phyloP scores from a whole-genome alignment of 768 basidiomycete genomes.

The Scleroderma bovista region DNA sequence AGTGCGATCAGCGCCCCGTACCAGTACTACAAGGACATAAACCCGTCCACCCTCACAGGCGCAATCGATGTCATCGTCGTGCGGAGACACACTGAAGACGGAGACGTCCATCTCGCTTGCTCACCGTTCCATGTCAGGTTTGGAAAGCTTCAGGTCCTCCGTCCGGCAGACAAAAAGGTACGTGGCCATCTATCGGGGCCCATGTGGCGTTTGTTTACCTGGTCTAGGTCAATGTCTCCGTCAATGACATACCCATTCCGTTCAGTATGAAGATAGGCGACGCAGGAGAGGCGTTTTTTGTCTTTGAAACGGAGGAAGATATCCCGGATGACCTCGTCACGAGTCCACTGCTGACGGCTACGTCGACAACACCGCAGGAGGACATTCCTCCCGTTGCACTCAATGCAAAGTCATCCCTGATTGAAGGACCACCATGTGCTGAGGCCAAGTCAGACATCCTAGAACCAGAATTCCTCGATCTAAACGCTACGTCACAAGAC shows the following conservation, averaged over 20 bases:
- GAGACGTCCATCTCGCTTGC: constrained; percentile 70
- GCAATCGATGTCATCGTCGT: constrained; percentile 99
- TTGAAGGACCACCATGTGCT: not conserved
- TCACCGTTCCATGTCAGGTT: constrained; percentile 98
- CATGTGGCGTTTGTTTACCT: not conserved
- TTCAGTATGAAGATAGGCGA: constrained; percentile 99
- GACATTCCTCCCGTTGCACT: constrained; percentile 22
- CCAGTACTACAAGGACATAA: constrained; percentile 90
- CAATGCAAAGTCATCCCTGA: constrained; percentile 6
- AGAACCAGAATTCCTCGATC: constrained; percentile 83
- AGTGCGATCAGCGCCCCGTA: constrained; percentile 82
- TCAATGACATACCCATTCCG: constrained; percentile 83
- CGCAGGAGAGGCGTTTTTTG: constrained; percentile 97
- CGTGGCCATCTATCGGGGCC: constrained; percentile 5
- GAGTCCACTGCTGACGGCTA: constrained; percentile 78
- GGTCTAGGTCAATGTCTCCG: constrained; percentile 74
- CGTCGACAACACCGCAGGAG: constrained; percentile 28
- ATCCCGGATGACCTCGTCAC: constrained; percentile 92
- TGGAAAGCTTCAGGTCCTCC: constrained; percentile 93
- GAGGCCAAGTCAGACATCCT: constrained; percentile 19
- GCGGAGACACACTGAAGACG: constrained; percentile 58
- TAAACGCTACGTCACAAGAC: constrained; percentile 44
- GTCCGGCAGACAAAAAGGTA: constrained; percentile 92
- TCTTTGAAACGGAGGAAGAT: constrained; percentile 94
- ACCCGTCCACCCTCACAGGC: constrained; percentile 94